Evolutionary conservation across 768 basidiomycete genomes (phyloP).

Genomic region (Ephemerocybe angulata): DNA sequence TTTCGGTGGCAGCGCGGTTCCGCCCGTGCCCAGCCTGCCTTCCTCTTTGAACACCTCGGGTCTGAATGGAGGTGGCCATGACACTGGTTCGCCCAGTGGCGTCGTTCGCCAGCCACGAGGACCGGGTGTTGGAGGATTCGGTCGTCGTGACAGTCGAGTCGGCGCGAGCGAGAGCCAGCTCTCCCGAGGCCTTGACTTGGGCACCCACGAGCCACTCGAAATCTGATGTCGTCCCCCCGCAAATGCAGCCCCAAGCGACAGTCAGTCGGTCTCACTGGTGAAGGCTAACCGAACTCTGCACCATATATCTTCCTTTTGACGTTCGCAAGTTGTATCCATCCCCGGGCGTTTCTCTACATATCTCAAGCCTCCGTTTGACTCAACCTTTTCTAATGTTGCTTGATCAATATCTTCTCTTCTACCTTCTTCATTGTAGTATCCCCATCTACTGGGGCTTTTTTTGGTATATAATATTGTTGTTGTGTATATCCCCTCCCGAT

Average conservation of each 20-base stretch:
- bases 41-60: slow-evolving; percentile 43
- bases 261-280: slow-evolving; percentile 43
- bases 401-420: slow-evolving; percentile 1
- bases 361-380: too few relatives aligned
- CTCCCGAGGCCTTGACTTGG: slow-evolving; percentile 71
- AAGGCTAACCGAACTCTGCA: neutral
- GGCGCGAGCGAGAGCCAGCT: slow-evolving; percentile 38
- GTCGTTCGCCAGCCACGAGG: slow-evolving; percentile 86
- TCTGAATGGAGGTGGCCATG: slow-evolving; percentile 45
- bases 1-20: slow-evolving; percentile 47
- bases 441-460: neutral
- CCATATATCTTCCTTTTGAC: neutral
- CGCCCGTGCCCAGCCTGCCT: slow-evolving; percentile 79
- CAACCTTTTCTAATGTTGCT: neutral
- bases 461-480: slow-evolving; percentile 1
- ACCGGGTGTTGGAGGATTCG: slow-evolving; percentile 75
- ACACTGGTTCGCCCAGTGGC: slow-evolving; percentile 33
- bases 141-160: slow-evolving; percentile 57
- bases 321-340: neutral
- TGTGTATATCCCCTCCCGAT: slow-evolving; percentile 2
- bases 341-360: neutral
- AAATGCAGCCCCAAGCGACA: slow-evolving; percentile 40
- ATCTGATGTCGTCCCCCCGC: slow-evolving; percentile 45
- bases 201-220: slow-evolving; percentile 84
- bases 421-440: slow-evolving; percentile 1